Base-by-base conservation (phyloP, 1,284 basidiomycete species). In the Peniophora sp. region DNA sequence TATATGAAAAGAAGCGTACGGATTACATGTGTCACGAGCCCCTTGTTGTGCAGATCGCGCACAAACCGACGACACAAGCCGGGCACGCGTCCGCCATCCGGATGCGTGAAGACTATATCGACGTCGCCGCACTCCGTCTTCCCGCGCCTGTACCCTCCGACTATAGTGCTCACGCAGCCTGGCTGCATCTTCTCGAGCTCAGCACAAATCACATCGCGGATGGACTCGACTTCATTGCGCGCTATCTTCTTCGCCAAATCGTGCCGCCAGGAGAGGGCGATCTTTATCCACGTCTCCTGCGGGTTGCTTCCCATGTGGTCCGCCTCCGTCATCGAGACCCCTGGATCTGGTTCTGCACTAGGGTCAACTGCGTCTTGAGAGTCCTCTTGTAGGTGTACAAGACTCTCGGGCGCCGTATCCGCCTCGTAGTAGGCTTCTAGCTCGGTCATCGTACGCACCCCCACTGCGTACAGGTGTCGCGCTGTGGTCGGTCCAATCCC, bases 71-170 rank as follows among this genome's bases (percentile, higher is more conserved):
- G 67, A 55, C 77, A 75, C 1, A 87, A 65, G 2, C 71, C 75
- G 52, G 72, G 75, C 3, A 79, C 68, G 36, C 73, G 69, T 6
- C 67, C 64, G 6, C 63, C 61, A 35, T 83, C 71, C 0, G 75
- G 69, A 61, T 89, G 85, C 20, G 83, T 85, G 57, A 90, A 83
- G 3, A 92, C 74, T 51, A 92, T 83, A 59, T 92, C 89, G 22
- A 89, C 79, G 59, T 92, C 89, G 55, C 83, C 88, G 60, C 82
- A 85, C 51, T 76, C 65, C 0, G 62, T 59, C 62, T 92, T 92
- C 3, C 89, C 89, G 50, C 90, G 69, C 39, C 90, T 75, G 63
- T 89, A 88, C 85, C 88, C 83, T 58, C 88, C 88, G 23, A 78
- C 84, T 36, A 92, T 77, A 1, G 79, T 82, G 51, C 75, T 79